Evolutionary conservation across 495 filamentous ascomycete genomes (phyloP), one percentile per base, ranked within the genome.

Genomic region (Aspergillus nanangensis): DNA sequence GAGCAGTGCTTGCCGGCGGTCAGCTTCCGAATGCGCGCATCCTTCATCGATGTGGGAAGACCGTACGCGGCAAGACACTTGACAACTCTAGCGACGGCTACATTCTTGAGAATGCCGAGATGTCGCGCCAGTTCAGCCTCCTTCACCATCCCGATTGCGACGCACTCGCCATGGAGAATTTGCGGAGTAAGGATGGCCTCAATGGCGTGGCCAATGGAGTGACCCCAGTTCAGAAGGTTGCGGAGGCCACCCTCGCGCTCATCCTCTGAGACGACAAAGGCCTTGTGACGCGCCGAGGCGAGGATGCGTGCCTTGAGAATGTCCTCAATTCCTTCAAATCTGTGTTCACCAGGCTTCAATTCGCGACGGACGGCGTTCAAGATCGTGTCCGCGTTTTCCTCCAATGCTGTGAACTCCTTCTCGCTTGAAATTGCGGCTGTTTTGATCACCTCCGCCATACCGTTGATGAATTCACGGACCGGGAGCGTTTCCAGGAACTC

Each of bases 391-490:
- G 90, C 89, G 62, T 89, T 87, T 47, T 85, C 73, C 57, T 98
- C 93, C 38, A 98, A 72, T 35, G 82, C 78, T 43, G 84, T 75
- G 63, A 97, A 98, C 58, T 96, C 93, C 11, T 76, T 67, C 62
- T 91, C 87, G 55, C 95, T 78, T 77, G 91, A 97, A 51, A 97
- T 97, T 44, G 92, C 93, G 5, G 93, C 93, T 15, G 93, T 98
- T 81, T 97, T 97, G 60, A 97, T 82, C 45, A 98, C 91, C 70
- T 98, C 93, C 40, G 91, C 93, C 90, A 98, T 96, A 43, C 93
- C 93, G 66, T 98, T 98, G 65, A 97, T 90, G 65, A 98, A 92
- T 66, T 98, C 92, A 45, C 93, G 76, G 38, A 85, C 84, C 3
- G 92, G 92, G 21, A 98, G 75, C 7, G 88, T 95, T 60, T 93